Percentiles rank a stretch among this genome's conserved stretches.
Evolutionary conservation across 495 filamentous ascomycete species (phyloP).

Genomic region (Penicillium lagena): DNA sequence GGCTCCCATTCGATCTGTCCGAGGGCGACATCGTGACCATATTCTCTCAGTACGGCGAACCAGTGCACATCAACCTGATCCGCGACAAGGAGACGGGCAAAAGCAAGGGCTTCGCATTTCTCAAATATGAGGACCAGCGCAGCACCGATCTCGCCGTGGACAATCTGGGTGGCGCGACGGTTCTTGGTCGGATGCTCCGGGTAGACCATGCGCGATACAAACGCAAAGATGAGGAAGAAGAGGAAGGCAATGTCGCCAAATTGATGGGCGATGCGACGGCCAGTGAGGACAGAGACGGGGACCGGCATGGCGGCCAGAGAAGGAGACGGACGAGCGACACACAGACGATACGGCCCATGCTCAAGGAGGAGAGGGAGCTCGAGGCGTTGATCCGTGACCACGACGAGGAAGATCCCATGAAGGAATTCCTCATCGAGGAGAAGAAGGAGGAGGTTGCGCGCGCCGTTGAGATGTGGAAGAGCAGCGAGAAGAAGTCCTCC

Average conservation of each 20-base stretch:
- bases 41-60: slow-evolving; percentile 96
- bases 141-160: slow-evolving; percentile 94
- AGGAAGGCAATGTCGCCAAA: slow-evolving; percentile 48
- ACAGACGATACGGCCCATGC: slow-evolving; percentile 34
- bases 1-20: slow-evolving; percentile 86
- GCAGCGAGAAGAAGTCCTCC: slow-evolving; percentile 31
- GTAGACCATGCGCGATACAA: slow-evolving; percentile 95
- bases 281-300: slow-evolving; percentile 22
- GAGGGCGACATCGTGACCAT: slow-evolving; percentile 96
- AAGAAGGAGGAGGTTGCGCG: slow-evolving; percentile 80
- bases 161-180: slow-evolving; percentile 80
- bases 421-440: slow-evolving; percentile 76
- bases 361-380: slow-evolving; percentile 72
- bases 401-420: slow-evolving; percentile 98
- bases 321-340: slow-evolving; percentile 25
- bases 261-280: slow-evolving; percentile 26
- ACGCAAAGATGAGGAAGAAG: slow-evolving; percentile 83
- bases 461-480: slow-evolving; percentile 53
- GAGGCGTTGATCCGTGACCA: slow-evolving; percentile 67
- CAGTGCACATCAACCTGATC: slow-evolving; percentile 79
- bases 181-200: slow-evolving; percentile 72
- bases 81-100: slow-evolving; percentile 96
- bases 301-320: slow-evolving; percentile 36
- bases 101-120: slow-evolving; percentile 85
- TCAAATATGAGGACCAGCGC: slow-evolving; percentile 98